These are phyloP conservation scores for Candida neerlandica DNA, from an alignment of 1,139 yeast species.

Conservation along the genomic window DNA sequence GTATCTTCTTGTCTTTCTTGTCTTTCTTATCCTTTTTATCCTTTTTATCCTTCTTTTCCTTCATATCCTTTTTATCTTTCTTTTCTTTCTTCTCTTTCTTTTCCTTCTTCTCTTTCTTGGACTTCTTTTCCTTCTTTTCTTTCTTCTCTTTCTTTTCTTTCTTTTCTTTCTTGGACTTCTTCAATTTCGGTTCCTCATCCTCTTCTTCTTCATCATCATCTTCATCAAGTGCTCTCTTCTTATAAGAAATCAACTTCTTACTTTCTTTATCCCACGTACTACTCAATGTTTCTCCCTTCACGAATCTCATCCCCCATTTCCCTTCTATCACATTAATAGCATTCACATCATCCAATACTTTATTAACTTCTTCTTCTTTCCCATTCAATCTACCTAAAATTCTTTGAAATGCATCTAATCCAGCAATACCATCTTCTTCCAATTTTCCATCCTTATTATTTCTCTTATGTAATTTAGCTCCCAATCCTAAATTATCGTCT, in stretches of 20 bases:
- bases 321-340: conserved; percentile 71
- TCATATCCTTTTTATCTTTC: conserved; percentile 26
- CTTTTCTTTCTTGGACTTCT: conserved; percentile 15
- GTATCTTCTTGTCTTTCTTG: conserved; percentile 16
- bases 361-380: conserved; percentile 57
- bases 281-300: conserved; percentile 77
- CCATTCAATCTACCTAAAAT: conserved; percentile 86
- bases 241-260: conserved; percentile 33
- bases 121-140: conserved; percentile 24
- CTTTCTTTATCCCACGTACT: conserved; percentile 83
- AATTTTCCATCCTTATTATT: conserved; percentile 39
- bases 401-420: conserved; percentile 90
- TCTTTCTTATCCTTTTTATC: conserved; percentile 23
- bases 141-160: conserved; percentile 26
- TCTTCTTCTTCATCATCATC: conserved; percentile 7
- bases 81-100: conserved; percentile 25
- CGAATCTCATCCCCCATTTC: conserved; percentile 85
- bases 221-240: conserved; percentile 14
- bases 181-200: conserved; percentile 14
- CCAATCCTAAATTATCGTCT: conserved; percentile 83
- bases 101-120: conserved; percentile 25
- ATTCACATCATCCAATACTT: conserved; percentile 66
- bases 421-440: conserved; percentile 80
- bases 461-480: conserved; percentile 67
- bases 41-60: conserved; percentile 29